phyloP scores from a whole-genome alignment of 768 basidiomycete species.

The Cyathus striatus region DNA sequence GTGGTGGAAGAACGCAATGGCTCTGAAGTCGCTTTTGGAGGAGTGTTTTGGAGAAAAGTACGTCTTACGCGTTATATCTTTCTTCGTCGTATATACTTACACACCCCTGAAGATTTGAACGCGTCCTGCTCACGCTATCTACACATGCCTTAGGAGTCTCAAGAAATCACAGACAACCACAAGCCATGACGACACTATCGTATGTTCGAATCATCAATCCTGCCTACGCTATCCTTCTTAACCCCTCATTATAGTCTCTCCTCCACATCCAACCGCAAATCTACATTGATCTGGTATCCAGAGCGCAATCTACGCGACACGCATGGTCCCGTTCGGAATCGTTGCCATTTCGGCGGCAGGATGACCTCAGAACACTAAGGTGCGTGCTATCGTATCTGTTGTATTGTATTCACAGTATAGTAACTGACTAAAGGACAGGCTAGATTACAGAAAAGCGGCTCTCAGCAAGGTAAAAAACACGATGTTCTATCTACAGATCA shows the following conservation, averaged over 20 bases:
- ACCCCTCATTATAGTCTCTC: constrained; percentile 11
- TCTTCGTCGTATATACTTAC: constrained; percentile 1
- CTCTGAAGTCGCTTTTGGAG: constrained; percentile 50
- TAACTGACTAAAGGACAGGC: no score
- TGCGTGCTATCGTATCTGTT: constrained; percentile 7
- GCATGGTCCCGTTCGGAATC: constrained; percentile 34
- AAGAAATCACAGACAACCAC: constrained; percentile 4
- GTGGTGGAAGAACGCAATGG: constrained; percentile 58
- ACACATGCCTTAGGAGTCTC: constrained; percentile 37
- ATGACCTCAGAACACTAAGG: constrained; percentile 24
- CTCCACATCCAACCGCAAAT: constrained; percentile 24
- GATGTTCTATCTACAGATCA: constrained; percentile 18
- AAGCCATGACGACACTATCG: constrained; percentile 7
- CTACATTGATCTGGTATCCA: constrained; percentile 27
- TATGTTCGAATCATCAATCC: constrained; percentile 8
- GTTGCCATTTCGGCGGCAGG: constrained; percentile 22
- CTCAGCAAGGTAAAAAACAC: no score
- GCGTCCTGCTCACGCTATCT: constrained; percentile 44
- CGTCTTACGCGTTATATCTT: constrained; percentile 3
- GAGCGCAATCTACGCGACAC: constrained; percentile 22
- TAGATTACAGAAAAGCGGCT: no score
- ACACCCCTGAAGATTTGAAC: constrained; percentile 58
- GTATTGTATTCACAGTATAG: no score
- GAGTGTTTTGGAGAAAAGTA: constrained; percentile 50
- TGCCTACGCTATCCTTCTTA: neutral